phyloP scores from a whole-genome alignment of 345 rosid genomes.

The Acer negundo region DNA sequence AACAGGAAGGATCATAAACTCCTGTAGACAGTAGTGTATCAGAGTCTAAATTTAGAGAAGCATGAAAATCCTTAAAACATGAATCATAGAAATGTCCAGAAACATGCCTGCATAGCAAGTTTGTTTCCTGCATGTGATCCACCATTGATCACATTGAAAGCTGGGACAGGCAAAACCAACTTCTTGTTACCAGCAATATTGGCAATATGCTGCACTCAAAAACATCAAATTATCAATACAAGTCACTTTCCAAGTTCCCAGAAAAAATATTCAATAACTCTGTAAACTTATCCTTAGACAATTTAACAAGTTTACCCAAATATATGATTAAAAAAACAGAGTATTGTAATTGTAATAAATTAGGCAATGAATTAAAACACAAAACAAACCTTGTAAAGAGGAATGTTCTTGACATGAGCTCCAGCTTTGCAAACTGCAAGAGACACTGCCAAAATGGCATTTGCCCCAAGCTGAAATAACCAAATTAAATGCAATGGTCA shows the following conservation, averaged over 20 bases:
- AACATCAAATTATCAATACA: background rate
- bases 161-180: slow-evolving; percentile 94
- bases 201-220: slow-evolving; percentile 77
- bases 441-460: slow-evolving; percentile 92
- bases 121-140: slow-evolving; percentile 99
- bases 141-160: slow-evolving; percentile 98
- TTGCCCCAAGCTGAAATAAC: slow-evolving; percentile 77
- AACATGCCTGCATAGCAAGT: slow-evolving; percentile 89
- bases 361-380: background rate
- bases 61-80: background rate
- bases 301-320: background rate
- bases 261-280: background rate
- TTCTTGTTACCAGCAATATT: slow-evolving; percentile 89
- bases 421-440: slow-evolving; percentile 96
- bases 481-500: slow-evolving; percentile 6
- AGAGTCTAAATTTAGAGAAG: slow-evolving; percentile 2
- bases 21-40: slow-evolving; percentile 39
- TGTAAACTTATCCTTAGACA: background rate
- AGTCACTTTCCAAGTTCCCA: background rate
- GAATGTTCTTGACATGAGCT: slow-evolving; percentile 58
- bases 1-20: slow-evolving; percentile 96
- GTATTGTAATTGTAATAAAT: background rate
- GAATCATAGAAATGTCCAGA: background rate
- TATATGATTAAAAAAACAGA: background rate
- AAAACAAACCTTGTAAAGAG: slow-evolving; percentile 72